Base-by-base conservation (phyloP, 495 filamentous ascomycete genomes). In the Hypoxylon fragiforme region DNA sequence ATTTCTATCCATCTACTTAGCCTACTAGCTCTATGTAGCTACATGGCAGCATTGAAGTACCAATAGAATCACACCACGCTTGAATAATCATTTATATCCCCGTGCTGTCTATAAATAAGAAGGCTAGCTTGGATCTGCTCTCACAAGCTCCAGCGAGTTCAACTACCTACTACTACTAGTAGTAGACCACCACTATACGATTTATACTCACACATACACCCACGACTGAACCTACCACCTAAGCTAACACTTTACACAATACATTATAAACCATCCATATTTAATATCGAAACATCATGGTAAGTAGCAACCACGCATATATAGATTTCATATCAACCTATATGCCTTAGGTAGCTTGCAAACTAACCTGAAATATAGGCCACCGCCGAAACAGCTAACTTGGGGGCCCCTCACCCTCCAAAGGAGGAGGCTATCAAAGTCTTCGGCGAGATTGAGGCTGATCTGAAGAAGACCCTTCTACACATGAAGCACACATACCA, bases 401-500 rank as follows among this genome's bases (percentile, higher is more conserved):
- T 83, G 4, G 71, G 73, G 0, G 66, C 72, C 35, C 57, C 71
- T 22, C 80, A 83, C 38, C 49, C 67, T 20, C 80, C 79, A 16
- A 78, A 77, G 62, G 71, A 77, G 49, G 78, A 81, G 16, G 75
- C 78, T 30, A 65, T 80, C 66, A 72, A 72, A 32, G 73, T 72
- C 18, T 81, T 80, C 68, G 62, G 70, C 35, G 67, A 77, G 37
- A 68, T 81, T 44, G 64, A 78, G 48, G 55, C 64, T 6, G 71
- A 77, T 7, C 61, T 81, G 19, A 81, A 81, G 72, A 73, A 73
- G 50, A 50, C 67, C 20, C 73, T 81, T 24, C 68, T 78, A 7
- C 75, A 79, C 50, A 68, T 73, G 36, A 78, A 78, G 24, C 79
- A 78, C 63, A 63, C 64, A 2, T 67, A 67, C 38, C 64, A 60